These are phyloP conservation scores for Tetrahymena elliotti DNA, from an alignment of 73 alveolate genomes.

Conservation along the genomic window DNA sequence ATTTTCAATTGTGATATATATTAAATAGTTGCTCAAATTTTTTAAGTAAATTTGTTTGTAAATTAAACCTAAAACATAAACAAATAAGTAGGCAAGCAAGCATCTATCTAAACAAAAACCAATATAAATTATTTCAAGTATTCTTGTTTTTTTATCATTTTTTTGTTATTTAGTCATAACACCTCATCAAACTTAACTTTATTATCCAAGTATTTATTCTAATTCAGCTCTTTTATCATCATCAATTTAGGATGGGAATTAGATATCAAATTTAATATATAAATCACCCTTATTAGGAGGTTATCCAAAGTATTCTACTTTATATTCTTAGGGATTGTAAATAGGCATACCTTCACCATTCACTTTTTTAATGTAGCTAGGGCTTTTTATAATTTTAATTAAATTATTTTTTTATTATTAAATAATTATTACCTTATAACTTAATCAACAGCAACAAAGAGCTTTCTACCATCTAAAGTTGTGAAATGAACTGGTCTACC, in stretches of 20 bases:
- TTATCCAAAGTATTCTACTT: conserved; percentile 41
- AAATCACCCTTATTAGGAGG: conserved; percentile 38
- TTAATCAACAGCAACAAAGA: conserved; percentile 56
- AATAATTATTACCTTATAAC: conserved; percentile 41
- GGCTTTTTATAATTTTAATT: conserved; percentile 14
- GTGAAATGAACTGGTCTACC: conserved; percentile 64
- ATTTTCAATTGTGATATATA: no score
- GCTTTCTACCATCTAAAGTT: conserved; percentile 29
- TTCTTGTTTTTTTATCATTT: not conserved
- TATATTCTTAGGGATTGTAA: conserved; percentile 13
- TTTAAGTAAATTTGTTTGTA: no score
- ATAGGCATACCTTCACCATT: conserved; percentile 92
- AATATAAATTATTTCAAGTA: no score
- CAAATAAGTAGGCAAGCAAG: no score
- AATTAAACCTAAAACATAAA: not conserved
- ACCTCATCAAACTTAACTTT: not conserved
- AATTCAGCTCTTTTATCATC: not conserved
- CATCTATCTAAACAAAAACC: no score
- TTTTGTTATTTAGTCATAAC: no score
- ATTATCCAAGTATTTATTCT: not conserved
- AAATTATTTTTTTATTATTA: not conserved
- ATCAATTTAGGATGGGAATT: conserved; percentile 28
- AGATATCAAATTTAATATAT: conserved; percentile 36
- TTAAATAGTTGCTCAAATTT: no score
- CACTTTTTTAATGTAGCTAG: conserved; percentile 64